Conservation (phyloP, 306 rosid species). For the Cucumis cinereus region DNA sequence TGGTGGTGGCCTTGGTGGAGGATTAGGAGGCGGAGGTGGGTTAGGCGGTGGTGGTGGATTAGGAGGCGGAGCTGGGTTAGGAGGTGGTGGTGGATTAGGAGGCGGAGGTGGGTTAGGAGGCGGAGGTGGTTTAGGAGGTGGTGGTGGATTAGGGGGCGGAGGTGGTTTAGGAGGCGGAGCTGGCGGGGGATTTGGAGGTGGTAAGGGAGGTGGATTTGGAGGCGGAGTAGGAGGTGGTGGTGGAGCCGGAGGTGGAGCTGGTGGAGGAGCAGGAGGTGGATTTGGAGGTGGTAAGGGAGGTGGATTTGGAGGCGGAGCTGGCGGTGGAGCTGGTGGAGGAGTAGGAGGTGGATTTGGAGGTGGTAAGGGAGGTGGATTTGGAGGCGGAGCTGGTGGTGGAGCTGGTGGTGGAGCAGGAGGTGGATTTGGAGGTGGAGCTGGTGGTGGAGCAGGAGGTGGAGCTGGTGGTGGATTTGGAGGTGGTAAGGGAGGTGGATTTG, state of each 20-base stretch:
- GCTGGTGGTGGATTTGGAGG: background rate
- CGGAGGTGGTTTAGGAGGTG: background rate
- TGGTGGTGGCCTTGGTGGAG: background rate
- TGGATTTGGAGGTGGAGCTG: conserved; percentile 7
- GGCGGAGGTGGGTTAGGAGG: conserved; percentile 2
- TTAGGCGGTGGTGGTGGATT: background rate
- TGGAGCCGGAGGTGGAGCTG: background rate
- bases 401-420: background rate
- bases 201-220: background rate
- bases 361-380: background rate
- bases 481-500: background rate
- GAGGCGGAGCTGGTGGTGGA: background rate
- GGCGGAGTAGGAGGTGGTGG: background rate
- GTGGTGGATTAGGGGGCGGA: conserved; percentile 6
- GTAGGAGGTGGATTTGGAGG: background rate
- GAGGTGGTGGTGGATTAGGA: background rate
- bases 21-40: background rate
- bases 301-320: background rate
- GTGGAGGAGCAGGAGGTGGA: background rate
- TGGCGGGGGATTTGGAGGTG: background rate
- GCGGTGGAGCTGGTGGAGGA: background rate
- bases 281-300: background rate
- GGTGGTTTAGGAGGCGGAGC: background rate
- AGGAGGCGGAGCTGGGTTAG: background rate
- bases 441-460: background rate